Percentiles rank a stretch among this genome's conserved stretches.
These are phyloP conservation scores for Tetracladium maxilliforme DNA, from an alignment of 2,329 filamentous ascomycete genomes.

Conservation along the genomic window DNA sequence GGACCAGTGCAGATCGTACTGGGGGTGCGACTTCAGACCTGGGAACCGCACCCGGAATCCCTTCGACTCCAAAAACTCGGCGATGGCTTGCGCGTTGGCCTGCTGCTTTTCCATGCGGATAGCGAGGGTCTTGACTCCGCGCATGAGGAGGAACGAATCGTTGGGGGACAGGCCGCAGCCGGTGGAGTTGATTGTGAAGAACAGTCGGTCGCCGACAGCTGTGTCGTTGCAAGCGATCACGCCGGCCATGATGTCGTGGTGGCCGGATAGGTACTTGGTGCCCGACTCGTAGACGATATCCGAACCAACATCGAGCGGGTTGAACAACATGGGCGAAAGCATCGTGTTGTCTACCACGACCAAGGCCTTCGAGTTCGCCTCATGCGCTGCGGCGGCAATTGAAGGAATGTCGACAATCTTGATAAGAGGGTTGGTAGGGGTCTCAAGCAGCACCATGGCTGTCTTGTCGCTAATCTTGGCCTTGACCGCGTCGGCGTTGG, in stretches of 20 bases:
- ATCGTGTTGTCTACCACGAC: conserved; percentile 98
- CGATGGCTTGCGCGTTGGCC: conserved; percentile 77
- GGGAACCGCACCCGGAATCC: conserved; percentile 95
- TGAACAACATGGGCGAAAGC: conserved; percentile 88
- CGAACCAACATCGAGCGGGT: conserved; percentile 85
- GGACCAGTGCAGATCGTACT: conserved; percentile 91
- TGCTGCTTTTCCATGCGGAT: conserved; percentile 99
- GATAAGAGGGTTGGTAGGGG: conserved; percentile 93
- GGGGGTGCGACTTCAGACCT: conserved; percentile 84
- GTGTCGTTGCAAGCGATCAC: conserved; percentile 84
- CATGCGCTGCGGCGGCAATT: conserved; percentile 65
- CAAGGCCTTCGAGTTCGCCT: conserved; percentile 61
- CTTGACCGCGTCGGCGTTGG: conserved; percentile 55
- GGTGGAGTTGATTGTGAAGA: conserved; percentile 93
- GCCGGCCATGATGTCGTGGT: conserved; percentile 98
- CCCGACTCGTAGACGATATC: conserved; percentile 97
- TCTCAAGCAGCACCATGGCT: conserved; percentile 89
- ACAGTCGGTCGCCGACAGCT: conserved; percentile 73
- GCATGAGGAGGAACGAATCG: conserved; percentile 89
- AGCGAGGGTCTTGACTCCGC: conserved; percentile 89
- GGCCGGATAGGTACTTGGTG: conserved; percentile 93
- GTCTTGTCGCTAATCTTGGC: conserved; percentile 65
- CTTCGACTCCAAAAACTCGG: conserved; percentile 76
- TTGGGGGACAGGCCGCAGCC: conserved; percentile 91
- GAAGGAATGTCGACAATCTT: conserved; percentile 87